Evolutionary conservation across 495 filamentous ascomycete species (phyloP).

Genomic region (Penicillium chermesinum): DNA sequence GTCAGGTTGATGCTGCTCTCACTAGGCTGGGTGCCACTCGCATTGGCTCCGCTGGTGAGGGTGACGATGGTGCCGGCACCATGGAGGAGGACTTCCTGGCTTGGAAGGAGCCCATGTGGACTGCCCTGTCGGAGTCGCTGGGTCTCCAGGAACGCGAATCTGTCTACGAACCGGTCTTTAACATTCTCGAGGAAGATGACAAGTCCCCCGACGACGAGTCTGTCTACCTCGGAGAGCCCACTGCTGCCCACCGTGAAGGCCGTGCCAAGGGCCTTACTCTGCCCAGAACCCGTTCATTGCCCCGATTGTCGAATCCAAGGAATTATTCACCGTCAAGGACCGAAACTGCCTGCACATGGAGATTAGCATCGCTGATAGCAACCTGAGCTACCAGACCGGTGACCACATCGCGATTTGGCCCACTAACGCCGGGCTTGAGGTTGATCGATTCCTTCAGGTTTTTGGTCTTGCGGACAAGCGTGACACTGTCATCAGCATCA

Average conservation of each 20-base stretch:
- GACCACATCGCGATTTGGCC: conserved; percentile 98
- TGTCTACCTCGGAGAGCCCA: conserved; percentile 95
- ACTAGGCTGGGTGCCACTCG: conserved; percentile 73
- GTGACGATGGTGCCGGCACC: conserved; percentile 95
- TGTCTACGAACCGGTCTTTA: conserved; percentile 90
- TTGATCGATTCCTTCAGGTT: conserved; percentile 81
- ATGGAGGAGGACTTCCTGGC: conserved; percentile 99
- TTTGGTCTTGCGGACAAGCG: conserved; percentile 72
- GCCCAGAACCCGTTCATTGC: conserved; percentile 97
- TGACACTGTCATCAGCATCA: conserved; percentile 80
- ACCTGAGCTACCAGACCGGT: conserved; percentile 85
- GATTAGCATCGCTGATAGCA: conserved; percentile 79
- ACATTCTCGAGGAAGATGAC: conserved; percentile 70
- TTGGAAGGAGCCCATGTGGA: conserved; percentile 99
- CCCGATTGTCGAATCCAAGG: conserved; percentile 81
- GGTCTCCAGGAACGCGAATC: conserved; percentile 91
- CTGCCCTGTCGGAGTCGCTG: conserved; percentile 73
- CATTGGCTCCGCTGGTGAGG: conserved; percentile 87
- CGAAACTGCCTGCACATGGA: conserved; percentile 98
- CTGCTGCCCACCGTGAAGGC: conserved; percentile 90
- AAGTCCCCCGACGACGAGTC: conserved; percentile 70
- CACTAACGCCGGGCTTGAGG: conserved; percentile 88
- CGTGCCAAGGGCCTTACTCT: conserved; percentile 85
- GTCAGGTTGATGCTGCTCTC: conserved; percentile 75
- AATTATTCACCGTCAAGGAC: conserved; percentile 87